A percentile compares a stretch with the other conserved stretches of the same genome.
phyloP scores from a whole-genome alignment of 2,329 filamentous ascomycete genomes.

The Pezicula rhizophila region DNA sequence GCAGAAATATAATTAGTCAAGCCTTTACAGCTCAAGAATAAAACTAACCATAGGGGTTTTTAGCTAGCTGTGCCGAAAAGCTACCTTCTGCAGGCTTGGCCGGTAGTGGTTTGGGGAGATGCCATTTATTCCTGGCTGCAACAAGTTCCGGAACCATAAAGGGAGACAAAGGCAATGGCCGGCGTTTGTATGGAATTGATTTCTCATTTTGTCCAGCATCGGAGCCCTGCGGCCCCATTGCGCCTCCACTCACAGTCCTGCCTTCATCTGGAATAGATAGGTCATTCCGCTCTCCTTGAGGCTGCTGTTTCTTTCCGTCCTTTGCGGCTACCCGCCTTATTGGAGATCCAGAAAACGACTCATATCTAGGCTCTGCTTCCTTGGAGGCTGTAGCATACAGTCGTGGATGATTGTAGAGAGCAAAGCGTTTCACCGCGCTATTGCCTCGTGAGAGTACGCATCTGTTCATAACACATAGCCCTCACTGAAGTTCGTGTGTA shows the following conservation, averaged over 20 bases:
- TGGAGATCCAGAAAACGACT: neutral
- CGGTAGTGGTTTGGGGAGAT: conserved; percentile 20
- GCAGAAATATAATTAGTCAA: conserved; percentile 7
- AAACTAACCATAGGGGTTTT: conserved; percentile 58
- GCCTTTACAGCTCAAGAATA: neutral
- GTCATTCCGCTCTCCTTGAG: neutral
- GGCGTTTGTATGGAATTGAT: conserved; percentile 1
- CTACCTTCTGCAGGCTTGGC: conserved; percentile 31
- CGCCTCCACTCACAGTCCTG: neutral
- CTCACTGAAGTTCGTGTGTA: no score
- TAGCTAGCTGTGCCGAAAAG: conserved; percentile 50
- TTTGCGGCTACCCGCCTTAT: neutral
- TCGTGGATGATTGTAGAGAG: neutral
- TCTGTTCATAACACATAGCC: conserved; percentile 23
- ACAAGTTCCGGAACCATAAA: conserved; percentile 38
- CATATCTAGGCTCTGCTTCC: neutral
- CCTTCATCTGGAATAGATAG: neutral
- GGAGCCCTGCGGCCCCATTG: neutral
- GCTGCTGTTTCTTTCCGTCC: neutral
- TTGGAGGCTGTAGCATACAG: neutral
- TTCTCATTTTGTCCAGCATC: neutral
- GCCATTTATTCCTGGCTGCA: conserved; percentile 25
- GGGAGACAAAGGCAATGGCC: conserved; percentile 38
- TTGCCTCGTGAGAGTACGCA: conserved; percentile 16
- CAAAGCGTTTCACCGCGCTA: conserved; percentile 9